Percentiles rank a stretch among this genome's conserved stretches.
These are phyloP conservation scores for Mycogone perniciosa DNA, from an alignment of 2,329 filamentous ascomycete genomes.

Conservation along the genomic window DNA sequence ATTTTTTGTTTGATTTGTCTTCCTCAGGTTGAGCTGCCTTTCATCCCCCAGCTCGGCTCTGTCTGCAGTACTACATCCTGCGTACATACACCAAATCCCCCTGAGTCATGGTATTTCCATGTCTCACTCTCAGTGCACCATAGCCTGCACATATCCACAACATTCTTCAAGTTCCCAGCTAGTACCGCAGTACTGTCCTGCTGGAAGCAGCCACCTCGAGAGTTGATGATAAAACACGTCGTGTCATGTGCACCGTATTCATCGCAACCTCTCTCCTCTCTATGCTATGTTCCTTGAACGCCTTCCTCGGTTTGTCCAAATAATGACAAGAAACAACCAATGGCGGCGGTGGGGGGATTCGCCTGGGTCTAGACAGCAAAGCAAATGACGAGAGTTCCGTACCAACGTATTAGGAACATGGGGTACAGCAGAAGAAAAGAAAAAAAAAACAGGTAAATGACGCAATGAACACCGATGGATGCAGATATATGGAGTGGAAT, in stretches of 20 bases:
- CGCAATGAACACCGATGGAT: slow-evolving; percentile 21
- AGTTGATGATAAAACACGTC: slow-evolving; percentile 8
- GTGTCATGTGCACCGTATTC: slow-evolving; percentile 11
- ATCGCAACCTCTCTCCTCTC: slow-evolving; percentile 15
- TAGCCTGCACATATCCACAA: no score
- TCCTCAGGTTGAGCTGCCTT: not conserved
- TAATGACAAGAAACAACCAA: slow-evolving; percentile 5
- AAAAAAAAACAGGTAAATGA: slow-evolving; percentile 16
- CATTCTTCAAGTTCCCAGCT: no score
- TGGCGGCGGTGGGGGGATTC: not conserved
- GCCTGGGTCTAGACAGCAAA: slow-evolving; percentile 7
- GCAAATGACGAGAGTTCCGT: not conserved
- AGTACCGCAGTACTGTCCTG: no score
- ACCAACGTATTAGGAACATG: slow-evolving; percentile 4
- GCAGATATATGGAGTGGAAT: slow-evolving; percentile 21
- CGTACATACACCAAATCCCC: not conserved
- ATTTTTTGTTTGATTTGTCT: not conserved
- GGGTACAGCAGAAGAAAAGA: slow-evolving; percentile 13
- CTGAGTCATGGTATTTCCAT: no score
- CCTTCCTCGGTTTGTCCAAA: slow-evolving; percentile 11
- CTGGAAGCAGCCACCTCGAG: not conserved
- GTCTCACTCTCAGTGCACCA: no score
- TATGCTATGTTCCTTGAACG: slow-evolving; percentile 15
- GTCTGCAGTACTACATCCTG: not conserved
- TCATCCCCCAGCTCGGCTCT: no score